Conservation (phyloP, 2,329 filamentous ascomycete genomes). For the Ceratocystis diversiconidia region DNA sequence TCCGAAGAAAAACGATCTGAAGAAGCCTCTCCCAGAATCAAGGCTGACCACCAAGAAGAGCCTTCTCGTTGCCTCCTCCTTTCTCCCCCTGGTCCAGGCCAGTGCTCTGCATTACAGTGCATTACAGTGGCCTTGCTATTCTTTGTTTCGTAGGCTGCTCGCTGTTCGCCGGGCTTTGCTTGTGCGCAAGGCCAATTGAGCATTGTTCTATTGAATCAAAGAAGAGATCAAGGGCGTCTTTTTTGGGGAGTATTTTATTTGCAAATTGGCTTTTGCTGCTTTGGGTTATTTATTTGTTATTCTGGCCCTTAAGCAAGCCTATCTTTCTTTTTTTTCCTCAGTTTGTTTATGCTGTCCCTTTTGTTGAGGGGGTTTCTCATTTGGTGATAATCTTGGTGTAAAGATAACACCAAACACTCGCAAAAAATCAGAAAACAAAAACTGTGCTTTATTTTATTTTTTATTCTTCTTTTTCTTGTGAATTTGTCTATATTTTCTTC, state of each 20-base stretch:
- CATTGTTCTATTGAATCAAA: not conserved
- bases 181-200: not conserved
- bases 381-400: not conserved
- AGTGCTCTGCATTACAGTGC: constrained; percentile 7
- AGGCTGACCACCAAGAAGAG: not conserved
- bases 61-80: not conserved
- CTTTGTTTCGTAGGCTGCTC: not conserved
- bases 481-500: not conserved
- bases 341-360: not conserved
- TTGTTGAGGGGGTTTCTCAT: not conserved
- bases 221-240: not conserved
- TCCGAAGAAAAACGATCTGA: not conserved
- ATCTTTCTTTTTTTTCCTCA: not conserved
- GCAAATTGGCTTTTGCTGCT: constrained; percentile 6
- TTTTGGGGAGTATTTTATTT: constrained; percentile 4
- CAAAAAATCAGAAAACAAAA: not conserved
- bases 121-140: not conserved
- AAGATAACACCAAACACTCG: not conserved
- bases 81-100: not conserved
- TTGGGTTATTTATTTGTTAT: constrained; percentile 18
- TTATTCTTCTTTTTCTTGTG: constrained; percentile 1
- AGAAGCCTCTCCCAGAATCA: not conserved
- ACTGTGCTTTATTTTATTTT: not conserved
- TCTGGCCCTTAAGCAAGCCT: constrained; percentile 5
- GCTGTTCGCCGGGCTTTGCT: not conserved